These are phyloP conservation scores for Thecaphora thlaspeos DNA, from an alignment of 1,284 basidiomycete genomes.

Conservation along the genomic window DNA sequence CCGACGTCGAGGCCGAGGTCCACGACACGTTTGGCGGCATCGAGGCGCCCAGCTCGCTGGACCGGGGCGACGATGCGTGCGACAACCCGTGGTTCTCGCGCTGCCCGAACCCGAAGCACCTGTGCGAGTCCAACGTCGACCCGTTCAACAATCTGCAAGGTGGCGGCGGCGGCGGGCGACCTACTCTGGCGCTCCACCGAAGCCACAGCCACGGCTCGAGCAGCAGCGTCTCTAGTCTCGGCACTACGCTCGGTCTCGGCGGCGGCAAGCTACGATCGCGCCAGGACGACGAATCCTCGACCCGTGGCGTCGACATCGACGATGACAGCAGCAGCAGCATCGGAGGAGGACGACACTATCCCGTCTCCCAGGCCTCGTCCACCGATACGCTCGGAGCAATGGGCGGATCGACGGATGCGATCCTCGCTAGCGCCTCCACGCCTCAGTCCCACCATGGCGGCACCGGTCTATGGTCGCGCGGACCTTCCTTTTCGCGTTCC, in stretches of 20 bases:
- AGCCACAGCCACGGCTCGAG: conserved; percentile 22
- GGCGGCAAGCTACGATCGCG: no score
- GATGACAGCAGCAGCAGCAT: no score
- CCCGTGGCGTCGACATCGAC: no score
- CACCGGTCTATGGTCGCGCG: no score
- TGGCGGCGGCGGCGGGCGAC: conserved; percentile 2
- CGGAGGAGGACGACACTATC: no score
- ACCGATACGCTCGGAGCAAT: no score
- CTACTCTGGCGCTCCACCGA: conserved; percentile 17
- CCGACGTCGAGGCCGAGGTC: conserved; percentile 5
- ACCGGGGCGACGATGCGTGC: conserved; percentile 42
- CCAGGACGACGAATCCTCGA: no score
- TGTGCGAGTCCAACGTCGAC: conserved; percentile 1
- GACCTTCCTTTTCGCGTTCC: no score
- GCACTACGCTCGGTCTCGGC: conserved; percentile 20
- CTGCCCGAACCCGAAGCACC: conserved; percentile 43
- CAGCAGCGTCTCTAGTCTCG: conserved; percentile 27
- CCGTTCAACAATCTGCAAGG: conserved; percentile 1
- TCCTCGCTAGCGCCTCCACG: no score
- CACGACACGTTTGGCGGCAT: conserved; percentile 27
- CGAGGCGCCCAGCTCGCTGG: conserved; percentile 30
- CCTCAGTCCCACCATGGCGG: no score
- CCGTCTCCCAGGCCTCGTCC: no score
- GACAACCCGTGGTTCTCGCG: conserved; percentile 45
- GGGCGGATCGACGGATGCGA: no score